Evolutionary conservation across 176 grass and related monocot species (phyloP).

Genomic region (Cocos nucifera): DNA sequence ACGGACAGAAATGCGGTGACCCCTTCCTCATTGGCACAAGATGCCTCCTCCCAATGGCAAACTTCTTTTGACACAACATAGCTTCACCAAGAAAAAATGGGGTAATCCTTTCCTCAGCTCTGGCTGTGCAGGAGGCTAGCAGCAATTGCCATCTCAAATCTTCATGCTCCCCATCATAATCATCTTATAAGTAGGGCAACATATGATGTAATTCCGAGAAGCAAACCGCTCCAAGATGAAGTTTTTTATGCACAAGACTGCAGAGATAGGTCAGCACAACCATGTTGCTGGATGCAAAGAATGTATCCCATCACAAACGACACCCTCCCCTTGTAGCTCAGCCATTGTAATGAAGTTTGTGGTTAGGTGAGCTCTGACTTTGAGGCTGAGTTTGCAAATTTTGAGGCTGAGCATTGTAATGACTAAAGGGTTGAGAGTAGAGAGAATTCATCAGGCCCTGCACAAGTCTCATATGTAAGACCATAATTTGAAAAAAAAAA

Average conservation of each 20-base stretch:
- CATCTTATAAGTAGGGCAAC: conserved; percentile 20
- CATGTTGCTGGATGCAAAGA: conserved; percentile 4
- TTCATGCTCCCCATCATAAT: conserved; percentile 18
- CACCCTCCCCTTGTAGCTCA: neutral
- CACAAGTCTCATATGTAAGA: neutral
- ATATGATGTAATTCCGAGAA: conserved; percentile 21
- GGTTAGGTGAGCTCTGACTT: neutral
- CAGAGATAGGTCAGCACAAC: conserved; percentile 12
- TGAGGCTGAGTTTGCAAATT: neutral
- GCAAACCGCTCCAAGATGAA: conserved; percentile 23
- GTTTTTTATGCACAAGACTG: conserved; percentile 19
- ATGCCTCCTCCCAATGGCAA: conserved; percentile 22
- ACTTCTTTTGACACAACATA: conserved; percentile 19
- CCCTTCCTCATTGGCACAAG: conserved; percentile 18
- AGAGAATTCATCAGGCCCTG: conserved; percentile 3
- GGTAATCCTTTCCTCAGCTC: conserved; percentile 34
- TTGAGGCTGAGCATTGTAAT: neutral
- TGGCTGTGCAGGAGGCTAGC: conserved; percentile 3
- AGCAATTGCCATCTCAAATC: conserved; percentile 36
- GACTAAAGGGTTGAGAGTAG: conserved; percentile 11
- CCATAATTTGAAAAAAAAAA: no score
- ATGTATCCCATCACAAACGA: neutral
- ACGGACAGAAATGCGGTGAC: conserved; percentile 18
- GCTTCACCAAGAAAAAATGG: conserved; percentile 17
- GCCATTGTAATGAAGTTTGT: conserved; percentile 5